A percentile compares a stretch with the other conserved stretches of the same genome.
Evolutionary conservation across 2,329 filamentous ascomycete genomes (phyloP).

Genomic region (Penicillium sclerotigenum): DNA sequence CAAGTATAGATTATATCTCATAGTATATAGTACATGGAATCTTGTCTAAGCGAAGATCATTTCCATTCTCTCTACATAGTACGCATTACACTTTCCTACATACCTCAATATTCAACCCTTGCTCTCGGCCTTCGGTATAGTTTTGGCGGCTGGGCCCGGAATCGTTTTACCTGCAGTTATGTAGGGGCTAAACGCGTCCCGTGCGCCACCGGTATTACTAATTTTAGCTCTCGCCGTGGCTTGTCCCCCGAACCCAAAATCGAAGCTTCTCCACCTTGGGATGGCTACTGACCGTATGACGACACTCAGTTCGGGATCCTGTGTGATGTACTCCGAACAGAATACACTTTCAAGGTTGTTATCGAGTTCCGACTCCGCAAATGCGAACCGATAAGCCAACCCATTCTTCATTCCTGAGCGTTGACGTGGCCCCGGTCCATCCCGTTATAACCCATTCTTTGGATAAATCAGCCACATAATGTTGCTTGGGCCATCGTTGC

Average conservation of each 20-base stretch:
- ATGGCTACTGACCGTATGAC: background rate
- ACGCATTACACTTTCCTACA: background rate
- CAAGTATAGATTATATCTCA: background rate
- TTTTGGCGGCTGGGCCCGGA: background rate
- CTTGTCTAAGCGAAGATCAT: background rate
- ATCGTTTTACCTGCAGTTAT: background rate
- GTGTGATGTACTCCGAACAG: too few relatives aligned
- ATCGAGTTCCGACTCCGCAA: background rate
- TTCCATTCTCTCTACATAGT: background rate
- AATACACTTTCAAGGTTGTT: background rate
- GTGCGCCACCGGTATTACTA: constrained; percentile 7
- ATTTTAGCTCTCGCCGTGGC: background rate
- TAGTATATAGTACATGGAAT: too few relatives aligned
- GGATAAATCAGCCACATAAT: constrained; percentile 11
- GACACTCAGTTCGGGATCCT: background rate
- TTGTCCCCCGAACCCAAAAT: background rate
- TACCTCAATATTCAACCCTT: background rate
- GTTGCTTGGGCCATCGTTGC: background rate
- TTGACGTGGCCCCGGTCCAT: background rate
- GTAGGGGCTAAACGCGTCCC: constrained; percentile 15
- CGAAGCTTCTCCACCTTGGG: background rate
- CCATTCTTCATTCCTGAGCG: background rate
- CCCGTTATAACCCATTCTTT: constrained; percentile 14
- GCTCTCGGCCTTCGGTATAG: background rate
- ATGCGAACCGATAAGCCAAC: background rate